These are phyloP conservation scores for Gossypium davidsonii DNA, from an alignment of 441 rosid genomes.

Conservation along the genomic window DNA sequence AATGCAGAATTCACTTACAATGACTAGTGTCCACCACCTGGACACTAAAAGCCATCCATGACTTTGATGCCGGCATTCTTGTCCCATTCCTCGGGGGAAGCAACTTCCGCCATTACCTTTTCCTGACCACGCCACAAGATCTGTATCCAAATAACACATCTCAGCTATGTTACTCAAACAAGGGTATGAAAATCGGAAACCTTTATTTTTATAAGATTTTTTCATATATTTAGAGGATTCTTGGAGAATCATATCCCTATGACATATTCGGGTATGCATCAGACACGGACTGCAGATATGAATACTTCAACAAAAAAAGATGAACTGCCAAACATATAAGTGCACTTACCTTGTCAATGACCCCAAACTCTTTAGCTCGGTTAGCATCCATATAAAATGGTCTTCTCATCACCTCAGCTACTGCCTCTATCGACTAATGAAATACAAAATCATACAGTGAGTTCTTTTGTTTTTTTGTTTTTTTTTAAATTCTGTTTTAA, in stretches of 20 bases:
- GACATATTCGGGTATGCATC: background rate
- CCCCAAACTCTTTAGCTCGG: constrained; percentile 77
- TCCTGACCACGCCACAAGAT: constrained; percentile 78
- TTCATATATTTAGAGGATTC: background rate
- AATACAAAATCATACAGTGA: constrained; percentile 14
- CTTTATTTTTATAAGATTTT: background rate
- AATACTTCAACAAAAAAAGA: background rate
- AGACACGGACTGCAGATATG: background rate
- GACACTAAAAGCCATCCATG: constrained; percentile 35
- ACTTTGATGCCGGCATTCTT: constrained; percentile 46
- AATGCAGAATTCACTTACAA: constrained; percentile 23
- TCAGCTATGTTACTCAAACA: background rate
- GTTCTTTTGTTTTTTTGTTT: background rate
- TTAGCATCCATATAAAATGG: constrained; percentile 67
- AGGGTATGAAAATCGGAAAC: background rate
- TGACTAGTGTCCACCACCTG: background rate
- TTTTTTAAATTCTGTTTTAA: background rate
- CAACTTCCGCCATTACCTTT: constrained; percentile 53
- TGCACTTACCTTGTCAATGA: constrained; percentile 61
- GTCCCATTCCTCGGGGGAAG: constrained; percentile 66
- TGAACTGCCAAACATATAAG: background rate
- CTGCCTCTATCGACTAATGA: constrained; percentile 57
- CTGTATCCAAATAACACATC: constrained; percentile 25
- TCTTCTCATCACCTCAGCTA: constrained; percentile 53
- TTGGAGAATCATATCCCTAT: background rate